Evolutionary conservation across 495 filamentous ascomycete genomes (phyloP), one percentile per base, ranked within the genome.

Genomic region (Penicillium salamii): DNA sequence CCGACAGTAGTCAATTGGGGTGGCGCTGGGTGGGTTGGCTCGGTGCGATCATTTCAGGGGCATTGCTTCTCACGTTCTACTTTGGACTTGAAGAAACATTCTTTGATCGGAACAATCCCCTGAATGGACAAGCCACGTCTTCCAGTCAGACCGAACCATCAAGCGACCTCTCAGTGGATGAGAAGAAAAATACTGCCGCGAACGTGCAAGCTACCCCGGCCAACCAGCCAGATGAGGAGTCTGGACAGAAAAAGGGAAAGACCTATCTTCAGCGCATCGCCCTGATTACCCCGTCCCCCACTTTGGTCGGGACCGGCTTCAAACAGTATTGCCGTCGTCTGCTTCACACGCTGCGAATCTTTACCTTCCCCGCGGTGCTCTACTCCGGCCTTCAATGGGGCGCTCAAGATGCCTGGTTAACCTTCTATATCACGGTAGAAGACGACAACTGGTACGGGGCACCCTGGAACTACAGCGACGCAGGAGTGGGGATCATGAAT

Each of bases 371-470:
- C 1, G 65, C 65, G 5, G 65, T 69, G 19, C 37, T 64, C 19
- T 69, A 56, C 40, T 63, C 62, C 5, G 62, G 62, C 15, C 43
- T 70, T 15, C 66, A 68, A 40, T 70, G 65, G 67, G 65, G 65
- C 19, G 65, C 58, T 13, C 67, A 70, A 39, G 67, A 70, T 47
- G 67, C 67, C 3, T 70, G 66, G 66, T 40, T 70, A n/a, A 61
- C 61, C 13, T 70, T 70, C 52, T 70, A 68, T 39, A 54, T 70
- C 15, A 70, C 67, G 3, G 46, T 67, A 13, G 63, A 70, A 43
- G 61, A 68, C 3, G 59, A 68, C 36, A 58, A 68, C 28, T 70
- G 52, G 50, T 61, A 62, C 40, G 55, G 50, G 1, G 38, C 52
- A 9, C 66, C 66, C 1, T 70, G 62, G 62, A 50, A 56, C 53